A percentile compares a stretch with the other conserved stretches of the same genome.
Evolutionary conservation across 768 basidiomycete species (phyloP).

Genomic region (Candolleomyces aberdarensis): DNA sequence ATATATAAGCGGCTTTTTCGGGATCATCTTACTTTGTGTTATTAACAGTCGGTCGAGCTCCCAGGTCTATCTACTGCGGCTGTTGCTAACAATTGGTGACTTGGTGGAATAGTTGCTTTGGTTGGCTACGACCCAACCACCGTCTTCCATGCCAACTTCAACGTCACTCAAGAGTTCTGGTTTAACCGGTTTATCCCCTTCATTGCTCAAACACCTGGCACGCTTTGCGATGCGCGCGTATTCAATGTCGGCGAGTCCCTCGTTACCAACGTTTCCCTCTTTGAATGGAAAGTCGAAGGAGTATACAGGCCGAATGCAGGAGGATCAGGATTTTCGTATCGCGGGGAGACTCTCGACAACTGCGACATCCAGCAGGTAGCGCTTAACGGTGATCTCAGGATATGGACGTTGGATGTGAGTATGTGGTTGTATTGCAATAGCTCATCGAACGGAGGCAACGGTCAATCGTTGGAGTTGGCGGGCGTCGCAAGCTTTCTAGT

Average conservation of each 20-base stretch:
- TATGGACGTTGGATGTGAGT: constrained; percentile 18
- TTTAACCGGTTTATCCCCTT: constrained; percentile 18
- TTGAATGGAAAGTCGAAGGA: constrained; percentile 20
- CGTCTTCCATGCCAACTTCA: constrained; percentile 21
- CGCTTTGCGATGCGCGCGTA: constrained; percentile 23
- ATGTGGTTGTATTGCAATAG: constrained; percentile 1
- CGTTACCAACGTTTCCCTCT: constrained; percentile 23
- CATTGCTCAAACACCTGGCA: constrained; percentile 16
- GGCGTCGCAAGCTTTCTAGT: neutral
- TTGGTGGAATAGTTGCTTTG: constrained; percentile 15
- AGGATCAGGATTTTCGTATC: constrained; percentile 19
- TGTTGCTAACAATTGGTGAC: neutral
- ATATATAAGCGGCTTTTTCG: neutral
- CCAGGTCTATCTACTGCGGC: neutral
- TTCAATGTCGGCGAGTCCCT: constrained; percentile 23
- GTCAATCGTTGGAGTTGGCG: neutral
- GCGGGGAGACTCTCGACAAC: constrained; percentile 18
- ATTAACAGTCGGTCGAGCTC: neutral
- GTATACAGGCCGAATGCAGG: constrained; percentile 21
- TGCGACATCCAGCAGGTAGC: constrained; percentile 23
- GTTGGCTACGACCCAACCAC: constrained; percentile 24
- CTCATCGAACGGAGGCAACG: neutral
- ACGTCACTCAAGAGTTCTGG: constrained; percentile 21
- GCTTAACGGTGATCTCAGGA: constrained; percentile 16
- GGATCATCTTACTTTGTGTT: neutral